These are phyloP conservation scores for Phellinidium pouzarii DNA, from an alignment of 1,284 basidiomycete species.

Conservation along the genomic window DNA sequence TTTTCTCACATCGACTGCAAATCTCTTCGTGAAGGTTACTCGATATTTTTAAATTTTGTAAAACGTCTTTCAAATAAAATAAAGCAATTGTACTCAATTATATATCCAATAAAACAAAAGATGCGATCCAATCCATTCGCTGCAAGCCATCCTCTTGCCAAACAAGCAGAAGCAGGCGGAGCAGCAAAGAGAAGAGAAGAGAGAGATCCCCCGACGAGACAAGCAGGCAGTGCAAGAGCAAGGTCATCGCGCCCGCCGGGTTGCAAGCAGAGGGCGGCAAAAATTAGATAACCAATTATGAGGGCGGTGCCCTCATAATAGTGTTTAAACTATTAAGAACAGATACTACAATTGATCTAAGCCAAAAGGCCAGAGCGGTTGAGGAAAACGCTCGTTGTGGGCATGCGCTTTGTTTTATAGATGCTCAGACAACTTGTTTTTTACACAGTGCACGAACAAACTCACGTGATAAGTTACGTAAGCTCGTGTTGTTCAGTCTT, in stretches of 20 bases:
- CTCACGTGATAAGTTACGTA: neutral
- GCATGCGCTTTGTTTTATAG: neutral
- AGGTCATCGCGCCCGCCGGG: conserved; percentile 15
- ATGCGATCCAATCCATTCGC: conserved; percentile 5
- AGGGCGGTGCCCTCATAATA: conserved; percentile 16
- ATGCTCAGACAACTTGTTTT: neutral
- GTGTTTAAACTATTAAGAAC: conserved; percentile 16
- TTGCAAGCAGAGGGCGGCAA: conserved; percentile 17
- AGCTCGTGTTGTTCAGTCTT: neutral
- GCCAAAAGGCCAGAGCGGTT: conserved; percentile 89
- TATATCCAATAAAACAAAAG: neutral
- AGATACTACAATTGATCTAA: conserved; percentile 54
- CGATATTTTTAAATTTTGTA: too few species aligned
- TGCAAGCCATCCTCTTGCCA: conserved; percentile 6
- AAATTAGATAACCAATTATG: conserved; percentile 16
- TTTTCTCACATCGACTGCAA: too few species aligned
- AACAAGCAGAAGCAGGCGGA: neutral
- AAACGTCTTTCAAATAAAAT: too few species aligned
- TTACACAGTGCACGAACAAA: neutral
- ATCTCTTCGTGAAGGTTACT: too few species aligned
- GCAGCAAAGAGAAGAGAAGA: conserved; percentile 3
- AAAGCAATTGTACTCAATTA: too few species aligned
- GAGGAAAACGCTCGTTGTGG: conserved; percentile 25
- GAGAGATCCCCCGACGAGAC: conserved; percentile 14
- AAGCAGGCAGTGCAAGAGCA: conserved; percentile 14